phyloP scores from a whole-genome alignment of 768 basidiomycete species.

The Vishniacozyma victoriae region DNA sequence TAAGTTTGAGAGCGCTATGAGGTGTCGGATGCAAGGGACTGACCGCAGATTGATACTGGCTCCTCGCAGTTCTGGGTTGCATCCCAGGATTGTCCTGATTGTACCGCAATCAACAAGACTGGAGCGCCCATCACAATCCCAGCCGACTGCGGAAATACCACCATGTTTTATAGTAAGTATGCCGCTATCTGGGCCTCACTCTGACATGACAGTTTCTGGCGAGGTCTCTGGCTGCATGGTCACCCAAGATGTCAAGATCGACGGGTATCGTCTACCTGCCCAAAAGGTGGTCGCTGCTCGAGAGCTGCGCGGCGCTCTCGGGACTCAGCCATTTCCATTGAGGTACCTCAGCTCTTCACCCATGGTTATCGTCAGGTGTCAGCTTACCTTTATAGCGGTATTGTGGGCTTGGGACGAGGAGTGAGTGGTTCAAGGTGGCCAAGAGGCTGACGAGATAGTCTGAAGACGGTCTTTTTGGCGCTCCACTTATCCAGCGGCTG shows the following conservation, averaged over 20 bases:
- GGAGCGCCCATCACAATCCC: background rate
- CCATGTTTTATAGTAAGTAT: background rate
- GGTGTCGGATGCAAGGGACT: background rate
- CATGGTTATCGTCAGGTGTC: too few relatives aligned
- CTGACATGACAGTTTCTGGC: background rate
- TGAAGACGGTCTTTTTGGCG: background rate
- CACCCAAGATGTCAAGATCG: too few relatives aligned
- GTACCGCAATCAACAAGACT: background rate
- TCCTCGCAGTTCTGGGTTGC: background rate
- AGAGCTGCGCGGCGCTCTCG: too few relatives aligned
- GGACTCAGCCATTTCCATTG: too few relatives aligned
- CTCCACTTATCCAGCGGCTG: background rate
- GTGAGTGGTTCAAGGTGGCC: background rate
- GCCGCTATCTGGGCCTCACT: background rate
- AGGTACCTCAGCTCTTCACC: too few relatives aligned
- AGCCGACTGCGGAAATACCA: background rate
- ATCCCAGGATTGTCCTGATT: background rate
- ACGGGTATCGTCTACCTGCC: too few relatives aligned
- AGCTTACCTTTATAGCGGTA: background rate
- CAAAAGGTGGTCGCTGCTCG: too few relatives aligned
- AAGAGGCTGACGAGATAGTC: background rate
- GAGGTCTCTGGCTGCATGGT: background rate
- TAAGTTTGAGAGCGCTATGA: background rate
- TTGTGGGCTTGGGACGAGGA: background rate
- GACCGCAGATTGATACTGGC: background rate